Conservation (phyloP, 2,329 filamentous ascomycete species). For the Alternaria dauci region DNA sequence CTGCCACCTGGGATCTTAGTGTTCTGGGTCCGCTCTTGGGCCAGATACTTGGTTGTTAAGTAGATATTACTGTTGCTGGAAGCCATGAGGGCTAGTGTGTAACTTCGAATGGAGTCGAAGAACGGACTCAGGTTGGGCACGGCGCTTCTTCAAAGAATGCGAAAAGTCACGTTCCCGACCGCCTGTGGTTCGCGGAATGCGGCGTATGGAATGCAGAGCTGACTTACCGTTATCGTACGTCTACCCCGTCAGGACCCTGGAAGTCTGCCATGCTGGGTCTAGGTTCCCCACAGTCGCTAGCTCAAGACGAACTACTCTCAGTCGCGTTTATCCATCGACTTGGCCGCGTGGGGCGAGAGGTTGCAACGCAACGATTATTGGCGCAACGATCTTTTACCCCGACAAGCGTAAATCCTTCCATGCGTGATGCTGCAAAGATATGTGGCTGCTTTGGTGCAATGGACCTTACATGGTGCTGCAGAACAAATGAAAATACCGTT, state of each 20-base stretch:
- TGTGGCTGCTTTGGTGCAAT: neutral
- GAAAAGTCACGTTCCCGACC: neutral
- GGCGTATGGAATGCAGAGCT: neutral
- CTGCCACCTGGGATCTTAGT: slow-evolving; percentile 5
- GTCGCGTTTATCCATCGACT: neutral
- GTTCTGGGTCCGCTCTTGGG: slow-evolving; percentile 13
- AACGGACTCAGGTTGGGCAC: neutral
- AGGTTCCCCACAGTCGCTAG: slow-evolving; percentile 5
- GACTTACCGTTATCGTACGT: slow-evolving; percentile 4
- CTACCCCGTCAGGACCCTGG: slow-evolving; percentile 1
- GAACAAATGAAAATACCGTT: neutral
- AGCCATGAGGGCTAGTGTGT: neutral
- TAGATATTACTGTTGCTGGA: slow-evolving; percentile 2
- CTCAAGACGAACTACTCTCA: neutral
- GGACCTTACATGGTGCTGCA: neutral
- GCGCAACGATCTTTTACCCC: neutral
- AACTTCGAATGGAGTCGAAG: neutral
- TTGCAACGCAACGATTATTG: neutral
- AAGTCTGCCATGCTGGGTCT: slow-evolving; percentile 5
- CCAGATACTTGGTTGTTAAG: slow-evolving; percentile 12
- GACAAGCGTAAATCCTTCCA: slow-evolving; percentile 12
- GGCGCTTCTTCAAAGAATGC: neutral
- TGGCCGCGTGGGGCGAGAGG: neutral
- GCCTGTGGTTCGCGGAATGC: neutral
- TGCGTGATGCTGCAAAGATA: slow-evolving; percentile 6